Conservation (phyloP, 1,284 basidiomycete genomes). For the Xerocomus cyaneibrunnescens region DNA sequence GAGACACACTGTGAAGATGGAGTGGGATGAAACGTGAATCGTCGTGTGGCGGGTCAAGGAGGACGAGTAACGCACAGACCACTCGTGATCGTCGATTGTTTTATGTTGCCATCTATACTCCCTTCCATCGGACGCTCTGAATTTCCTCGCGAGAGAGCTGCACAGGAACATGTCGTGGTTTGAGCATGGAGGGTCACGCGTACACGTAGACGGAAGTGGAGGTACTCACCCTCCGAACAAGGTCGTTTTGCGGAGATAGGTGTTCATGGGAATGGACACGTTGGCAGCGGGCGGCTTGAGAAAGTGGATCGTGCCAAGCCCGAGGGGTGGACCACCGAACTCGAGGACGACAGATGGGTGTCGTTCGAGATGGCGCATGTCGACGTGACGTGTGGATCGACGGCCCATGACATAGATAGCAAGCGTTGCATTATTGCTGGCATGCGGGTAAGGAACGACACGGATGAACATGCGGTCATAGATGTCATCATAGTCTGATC, state of each 20-base stretch:
- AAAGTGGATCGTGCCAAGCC: conserved; percentile 58
- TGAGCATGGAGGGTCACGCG: neutral
- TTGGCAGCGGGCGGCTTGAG: conserved; percentile 38
- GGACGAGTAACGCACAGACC: conserved; percentile 55
- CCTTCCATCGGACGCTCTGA: conserved; percentile 59
- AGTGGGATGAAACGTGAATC: conserved; percentile 7
- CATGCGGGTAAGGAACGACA: conserved; percentile 46
- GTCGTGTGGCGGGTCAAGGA: neutral
- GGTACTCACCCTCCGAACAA: conserved; percentile 59
- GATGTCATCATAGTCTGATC: conserved; percentile 69
- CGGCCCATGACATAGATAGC: conserved; percentile 61
- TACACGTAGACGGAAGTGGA: neutral
- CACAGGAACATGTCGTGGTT: neutral
- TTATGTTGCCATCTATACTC: conserved; percentile 66
- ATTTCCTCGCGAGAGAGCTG: conserved; percentile 65
- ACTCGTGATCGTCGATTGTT: conserved; percentile 56
- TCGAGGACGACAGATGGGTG: conserved; percentile 57
- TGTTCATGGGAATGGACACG: conserved; percentile 52
- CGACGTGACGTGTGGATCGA: conserved; percentile 56
- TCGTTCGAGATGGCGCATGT: conserved; percentile 48
- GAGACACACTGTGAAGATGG: conserved; percentile 54
- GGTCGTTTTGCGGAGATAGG: conserved; percentile 58
- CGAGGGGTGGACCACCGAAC: conserved; percentile 48
- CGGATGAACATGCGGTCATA: conserved; percentile 72
- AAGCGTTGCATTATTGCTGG: conserved; percentile 32